phyloP scores from a whole-genome alignment of 192 early-diverging fungal species.

The Coemansia sp. region DNA sequence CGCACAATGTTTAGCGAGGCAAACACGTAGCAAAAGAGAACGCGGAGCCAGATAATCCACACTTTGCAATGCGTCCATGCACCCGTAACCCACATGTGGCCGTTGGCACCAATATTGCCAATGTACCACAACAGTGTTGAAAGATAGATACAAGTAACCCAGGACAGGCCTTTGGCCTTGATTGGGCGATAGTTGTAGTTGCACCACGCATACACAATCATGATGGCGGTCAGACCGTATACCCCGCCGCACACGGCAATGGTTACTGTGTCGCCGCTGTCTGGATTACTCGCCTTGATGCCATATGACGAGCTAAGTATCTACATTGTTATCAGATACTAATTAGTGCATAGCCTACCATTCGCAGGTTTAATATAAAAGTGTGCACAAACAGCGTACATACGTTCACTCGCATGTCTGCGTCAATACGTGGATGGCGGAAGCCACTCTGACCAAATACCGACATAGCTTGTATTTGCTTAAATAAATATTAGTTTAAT shows the following conservation, averaged over 20 bases:
- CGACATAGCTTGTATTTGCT: neutral
- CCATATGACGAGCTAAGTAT: neutral
- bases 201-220: slow-evolving; percentile 37
- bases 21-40: slow-evolving; percentile 39
- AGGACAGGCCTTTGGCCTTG: slow-evolving; percentile 37
- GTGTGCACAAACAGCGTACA: neutral
- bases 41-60: slow-evolving; percentile 49
- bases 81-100: slow-evolving; percentile 26
- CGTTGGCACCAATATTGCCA: slow-evolving; percentile 35
- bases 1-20: slow-evolving; percentile 38
- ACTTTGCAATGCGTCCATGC: slow-evolving; percentile 42
- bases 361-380: neutral
- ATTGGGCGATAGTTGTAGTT: slow-evolving; percentile 48
- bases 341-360: neutral
- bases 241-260: slow-evolving; percentile 17
- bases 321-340: slow-evolving; percentile 5
- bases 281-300: slow-evolving; percentile 3
- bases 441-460: neutral
- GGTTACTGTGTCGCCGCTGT: slow-evolving; percentile 13
- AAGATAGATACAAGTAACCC: slow-evolving; percentile 35
- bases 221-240: slow-evolving; percentile 28
- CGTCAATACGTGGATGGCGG: neutral
- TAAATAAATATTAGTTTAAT: neutral
- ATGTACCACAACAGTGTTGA: slow-evolving; percentile 43
- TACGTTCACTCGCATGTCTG: neutral